Evolutionary conservation across 768 basidiomycete genomes (phyloP), one percentile per base, ranked within the genome.

Genomic region (Lentinula sp.): DNA sequence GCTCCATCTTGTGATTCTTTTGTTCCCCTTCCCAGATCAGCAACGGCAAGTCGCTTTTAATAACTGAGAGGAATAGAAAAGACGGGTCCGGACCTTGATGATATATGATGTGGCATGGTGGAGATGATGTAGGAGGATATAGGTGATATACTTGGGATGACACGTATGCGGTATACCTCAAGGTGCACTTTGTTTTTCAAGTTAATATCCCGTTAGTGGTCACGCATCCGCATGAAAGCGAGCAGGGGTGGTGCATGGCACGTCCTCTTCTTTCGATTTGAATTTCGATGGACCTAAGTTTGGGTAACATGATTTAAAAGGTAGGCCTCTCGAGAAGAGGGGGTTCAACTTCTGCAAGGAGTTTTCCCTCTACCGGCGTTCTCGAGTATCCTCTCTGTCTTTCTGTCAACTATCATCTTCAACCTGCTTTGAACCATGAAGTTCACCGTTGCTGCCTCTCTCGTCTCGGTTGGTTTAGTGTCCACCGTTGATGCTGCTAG

Each of bases 401-500:
- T 12, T 7, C 35, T n/a, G 28, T 46, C 41, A 33, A n/a, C 23
- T 28, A 46, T 33, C 56, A 23, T 9, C 16, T 23, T 6, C 28
- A 23, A 43, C 43, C 5, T 35, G 13, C 23, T 48, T 35, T 35
- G 41, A 45, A 56, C 16, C 36, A 61, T 61, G 61, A 62, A 58
- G 57, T 48, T 49, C 48, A 36, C 28, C 42, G 16, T 41, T 28
- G 50, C 41, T 52, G 49, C 41, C 49, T 32, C 59, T 52, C 36
- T 52, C 15, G 13, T 41, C 35, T 43, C 61, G 15, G 32, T 36
- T 15, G 35, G 45, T 18, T 50, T 56, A 2, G 37, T 58, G 16
- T 48, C 61, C 28, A 41, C 37, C 4, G 62, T 56, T 15, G 37
- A 43, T 16, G 39, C 62, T 49, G 58, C 62, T 33, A 49, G 62